Evolutionary conservation across 208 protist species (phyloP).

Genomic region (Trypanosoma caninum): DNA sequence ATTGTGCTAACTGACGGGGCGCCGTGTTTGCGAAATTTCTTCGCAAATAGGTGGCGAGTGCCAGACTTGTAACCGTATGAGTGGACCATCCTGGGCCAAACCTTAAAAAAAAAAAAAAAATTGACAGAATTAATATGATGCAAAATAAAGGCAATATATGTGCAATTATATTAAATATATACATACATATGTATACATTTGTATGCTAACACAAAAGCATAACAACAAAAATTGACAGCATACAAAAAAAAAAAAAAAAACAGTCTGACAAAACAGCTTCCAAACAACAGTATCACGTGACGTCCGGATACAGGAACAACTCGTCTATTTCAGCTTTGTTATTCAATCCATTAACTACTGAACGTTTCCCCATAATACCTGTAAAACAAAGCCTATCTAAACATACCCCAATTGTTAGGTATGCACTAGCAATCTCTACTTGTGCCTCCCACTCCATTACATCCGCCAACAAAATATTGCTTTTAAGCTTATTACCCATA

Average conservation of each 20-base stretch:
- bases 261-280: conserved; percentile 30
- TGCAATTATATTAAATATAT: not conserved
- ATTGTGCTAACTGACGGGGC: conserved; percentile 93
- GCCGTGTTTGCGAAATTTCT: conserved; percentile 96
- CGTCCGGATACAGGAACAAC: conserved; percentile 21
- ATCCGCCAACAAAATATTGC: conserved; percentile 15
- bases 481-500: not conserved
- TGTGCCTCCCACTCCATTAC: conserved; percentile 24
- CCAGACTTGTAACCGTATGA: conserved; percentile 97
- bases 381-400: conserved; percentile 26
- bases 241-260: conserved; percentile 3
- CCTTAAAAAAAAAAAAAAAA: conserved; percentile 4
- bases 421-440: conserved; percentile 23
- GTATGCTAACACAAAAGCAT: not conserved
- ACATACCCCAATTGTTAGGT: conserved; percentile 24
- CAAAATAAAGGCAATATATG: not conserved
- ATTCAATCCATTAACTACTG: not conserved
- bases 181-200: conserved; percentile 4
- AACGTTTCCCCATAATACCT: conserved; percentile 7
- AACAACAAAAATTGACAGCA: not conserved
- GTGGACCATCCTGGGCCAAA: conserved; percentile 67
- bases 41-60: conserved; percentile 97
- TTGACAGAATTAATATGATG: not conserved
- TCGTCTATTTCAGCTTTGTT: not conserved
- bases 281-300: conserved; percentile 34